These are phyloP conservation scores for Spergularia marina DNA, from an alignment of 148 eudicot genomes.

Conservation along the genomic window DNA sequence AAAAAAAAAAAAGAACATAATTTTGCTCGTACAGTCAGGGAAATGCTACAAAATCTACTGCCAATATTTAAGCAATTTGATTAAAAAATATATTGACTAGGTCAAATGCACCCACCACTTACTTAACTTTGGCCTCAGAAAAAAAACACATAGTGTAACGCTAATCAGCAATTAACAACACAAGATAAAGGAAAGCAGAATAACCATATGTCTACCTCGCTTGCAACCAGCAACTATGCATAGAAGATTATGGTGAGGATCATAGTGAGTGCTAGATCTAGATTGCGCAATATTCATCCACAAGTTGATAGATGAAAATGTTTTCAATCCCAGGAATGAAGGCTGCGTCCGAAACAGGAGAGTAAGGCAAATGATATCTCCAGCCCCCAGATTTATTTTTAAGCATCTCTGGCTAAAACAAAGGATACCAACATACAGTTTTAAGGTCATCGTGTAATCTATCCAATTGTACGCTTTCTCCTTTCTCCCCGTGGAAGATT, in stretches of 20 bases:
- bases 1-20: background rate
- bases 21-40: background rate
- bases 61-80: background rate
- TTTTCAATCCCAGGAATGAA: conserved; percentile 50
- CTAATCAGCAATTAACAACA: conserved; percentile 4
- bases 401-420: background rate
- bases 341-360: conserved; percentile 48
- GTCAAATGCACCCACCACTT: background rate
- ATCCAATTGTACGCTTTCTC: conserved; percentile 63
- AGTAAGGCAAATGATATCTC: background rate
- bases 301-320: conserved; percentile 66
- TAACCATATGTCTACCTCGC: conserved; percentile 45
- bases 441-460: conserved; percentile 62
- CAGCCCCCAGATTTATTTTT: background rate
- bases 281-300: conserved; percentile 83
- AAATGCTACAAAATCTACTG: background rate
- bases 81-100: background rate
- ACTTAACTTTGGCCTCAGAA: background rate
- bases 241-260: conserved; percentile 89
- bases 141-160: background rate
- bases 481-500: conserved; percentile 59
- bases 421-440: conserved; percentile 41
- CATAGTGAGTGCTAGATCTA: conserved; percentile 94
- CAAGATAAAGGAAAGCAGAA: background rate
- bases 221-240: conserved; percentile 81